A percentile compares a stretch with the other conserved stretches of the same genome.
Conservation (phyloP, 1,284 basidiomycete species). For the Wallemia ichthyophaga region DNA sequence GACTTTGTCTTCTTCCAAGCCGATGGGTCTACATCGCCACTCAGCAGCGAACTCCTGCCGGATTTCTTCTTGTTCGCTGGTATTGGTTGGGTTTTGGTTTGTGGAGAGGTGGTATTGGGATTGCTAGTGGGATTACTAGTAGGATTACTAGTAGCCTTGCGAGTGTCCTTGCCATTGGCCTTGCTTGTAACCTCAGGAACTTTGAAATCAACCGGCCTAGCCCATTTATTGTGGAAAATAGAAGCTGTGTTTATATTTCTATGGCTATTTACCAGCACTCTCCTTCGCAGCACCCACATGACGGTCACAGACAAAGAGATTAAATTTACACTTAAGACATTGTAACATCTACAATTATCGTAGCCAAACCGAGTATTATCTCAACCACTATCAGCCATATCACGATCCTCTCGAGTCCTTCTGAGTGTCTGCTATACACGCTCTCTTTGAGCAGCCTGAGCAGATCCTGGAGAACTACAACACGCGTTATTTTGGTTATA, state of each 20-base stretch:
- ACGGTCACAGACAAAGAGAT: neutral
- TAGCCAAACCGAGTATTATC: conserved; percentile 42
- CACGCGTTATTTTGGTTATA: neutral
- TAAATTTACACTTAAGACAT: neutral
- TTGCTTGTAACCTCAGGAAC: neutral
- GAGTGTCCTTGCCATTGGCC: neutral
- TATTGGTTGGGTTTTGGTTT: no score
- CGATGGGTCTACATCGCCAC: neutral
- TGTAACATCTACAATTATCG: conserved; percentile 32
- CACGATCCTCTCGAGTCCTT: conserved; percentile 81
- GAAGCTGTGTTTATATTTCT: neutral
- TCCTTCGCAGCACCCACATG: neutral
- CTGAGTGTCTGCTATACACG: conserved; percentile 65
- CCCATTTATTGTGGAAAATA: neutral
- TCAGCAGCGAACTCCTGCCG: neutral
- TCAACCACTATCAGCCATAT: conserved; percentile 72
- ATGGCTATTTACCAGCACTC: neutral
- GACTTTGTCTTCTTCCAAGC: neutral
- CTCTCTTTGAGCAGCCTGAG: conserved; percentile 80
- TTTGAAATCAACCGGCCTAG: neutral
- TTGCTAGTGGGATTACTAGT: neutral
- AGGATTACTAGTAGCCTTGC: neutral
- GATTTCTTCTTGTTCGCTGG: neutral
- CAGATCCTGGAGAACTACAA: conserved; percentile 71
- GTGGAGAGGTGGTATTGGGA: neutral